Base-by-base conservation (phyloP, 768 basidiomycete species). In the Lentinus brumalis region DNA sequence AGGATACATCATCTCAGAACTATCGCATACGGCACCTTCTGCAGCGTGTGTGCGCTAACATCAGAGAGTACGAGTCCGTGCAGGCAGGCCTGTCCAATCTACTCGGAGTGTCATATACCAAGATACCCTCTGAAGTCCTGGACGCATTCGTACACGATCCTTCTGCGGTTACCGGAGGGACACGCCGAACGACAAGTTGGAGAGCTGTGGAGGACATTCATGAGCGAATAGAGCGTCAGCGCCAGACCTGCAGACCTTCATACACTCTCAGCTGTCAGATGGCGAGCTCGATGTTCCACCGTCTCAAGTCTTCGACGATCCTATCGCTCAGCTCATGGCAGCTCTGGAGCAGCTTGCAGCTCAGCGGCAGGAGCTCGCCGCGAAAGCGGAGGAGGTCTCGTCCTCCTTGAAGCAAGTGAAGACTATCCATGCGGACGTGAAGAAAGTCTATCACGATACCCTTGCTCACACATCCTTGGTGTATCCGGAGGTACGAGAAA, bases 61-160 rank as follows among this genome's bases (percentile, higher is more conserved):
- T 91, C 46, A 79, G 82, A 64, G 91, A 92, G 52, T 89, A 86
- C 60, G 88, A 92, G 59, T 67, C 76, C 9, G 73, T 86, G 11
- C 88, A 86, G 65, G 73, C 78, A n/a, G 76, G 77, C 35, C 74
- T 87, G 42, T 77, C 81, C 60, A 76, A 76, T 26, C 70, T 79
- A 4, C 75, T 87, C 26, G 84, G 80, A 15, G 71, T 83, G 31
- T 71, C 77, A 8, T 77, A 84, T 64, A 74, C 69, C 15, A 74
- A 76, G 41, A 76, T 92, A 42, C 86, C 91, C 7, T 76, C 77
- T 64, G 88, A 91, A 21, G 78, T 92, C 7, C 72, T 91, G 40
- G 90, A 92, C 51, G 87, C 89, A 3, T 85, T 91, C 67, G 83
- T 81, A 40, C 89, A 89, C 60, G 91, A 93, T 69, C 91, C 91